Conservation (phyloP, 2,329 filamentous ascomycete genomes). For the Paecilomyces sp. region DNA sequence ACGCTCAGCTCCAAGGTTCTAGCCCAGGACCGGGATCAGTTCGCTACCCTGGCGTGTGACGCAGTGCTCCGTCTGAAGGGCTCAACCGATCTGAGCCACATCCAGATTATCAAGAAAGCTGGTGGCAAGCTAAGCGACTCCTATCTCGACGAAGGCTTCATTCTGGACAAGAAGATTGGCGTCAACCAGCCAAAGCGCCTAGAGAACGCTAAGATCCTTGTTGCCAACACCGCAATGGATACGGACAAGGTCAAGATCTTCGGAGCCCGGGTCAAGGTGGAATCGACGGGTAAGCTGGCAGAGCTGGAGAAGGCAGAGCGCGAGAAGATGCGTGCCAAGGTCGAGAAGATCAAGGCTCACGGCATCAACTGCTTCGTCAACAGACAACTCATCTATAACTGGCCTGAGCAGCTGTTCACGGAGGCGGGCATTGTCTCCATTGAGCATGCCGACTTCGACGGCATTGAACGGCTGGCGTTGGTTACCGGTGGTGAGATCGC, state of each 20-base stretch:
- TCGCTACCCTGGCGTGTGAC: constrained; percentile 81
- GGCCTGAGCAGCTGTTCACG: constrained; percentile 97
- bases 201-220: constrained; percentile 96
- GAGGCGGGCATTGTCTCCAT: constrained; percentile 98
- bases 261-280: constrained; percentile 91
- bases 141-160: constrained; percentile 96
- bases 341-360: constrained; percentile 96
- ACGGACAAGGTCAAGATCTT: constrained; percentile 99
- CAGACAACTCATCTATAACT: constrained; percentile 98
- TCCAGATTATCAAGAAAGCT: constrained; percentile 99
- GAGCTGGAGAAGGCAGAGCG: constrained; percentile 96
- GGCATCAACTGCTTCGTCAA: constrained; percentile 99
- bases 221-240: constrained; percentile 98
- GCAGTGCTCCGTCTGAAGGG: constrained; percentile 84
- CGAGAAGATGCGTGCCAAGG: constrained; percentile 99
- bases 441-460: constrained; percentile 98
- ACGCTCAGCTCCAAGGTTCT: constrained; percentile 97
- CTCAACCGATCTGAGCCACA: constrained; percentile 90
- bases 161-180: constrained; percentile 97
- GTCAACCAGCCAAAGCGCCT: constrained; percentile 97
- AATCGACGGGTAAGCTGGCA: constrained; percentile 92
- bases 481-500: constrained; percentile 97
- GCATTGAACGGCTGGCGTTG: constrained; percentile 87
- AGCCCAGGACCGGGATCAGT: constrained; percentile 86
- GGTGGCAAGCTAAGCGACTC: constrained; percentile 96